Evolutionary conservation across 2,329 filamentous ascomycete species (phyloP).

Genomic region (Emericellopsis atlantica): DNA sequence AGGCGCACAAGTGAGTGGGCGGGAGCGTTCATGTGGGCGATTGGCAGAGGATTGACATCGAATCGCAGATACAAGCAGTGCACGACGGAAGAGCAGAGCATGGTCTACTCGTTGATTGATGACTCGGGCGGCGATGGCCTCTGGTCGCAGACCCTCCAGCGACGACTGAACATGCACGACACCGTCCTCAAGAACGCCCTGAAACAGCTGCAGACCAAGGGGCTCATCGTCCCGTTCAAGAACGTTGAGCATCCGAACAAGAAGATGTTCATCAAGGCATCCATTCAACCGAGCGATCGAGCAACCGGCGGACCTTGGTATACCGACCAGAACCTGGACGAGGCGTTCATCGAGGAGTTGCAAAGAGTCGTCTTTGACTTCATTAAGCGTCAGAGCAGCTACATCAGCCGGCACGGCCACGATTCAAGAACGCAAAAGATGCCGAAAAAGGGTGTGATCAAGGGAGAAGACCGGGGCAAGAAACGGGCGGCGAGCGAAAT

Average conservation of each 20-base stretch:
- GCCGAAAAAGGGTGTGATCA: conserved; percentile 43
- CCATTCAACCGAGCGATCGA: conserved; percentile 73
- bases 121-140: conserved; percentile 74
- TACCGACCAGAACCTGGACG: conserved; percentile 80
- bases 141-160: conserved; percentile 80
- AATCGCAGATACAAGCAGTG: conserved; percentile 42
- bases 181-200: conserved; percentile 69
- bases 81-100: conserved; percentile 59
- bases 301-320: conserved; percentile 94
- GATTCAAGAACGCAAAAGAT: conserved; percentile 20
- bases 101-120: conserved; percentile 86
- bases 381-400: conserved; percentile 61
- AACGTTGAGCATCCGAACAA: conserved; percentile 82
- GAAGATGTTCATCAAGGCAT: conserved; percentile 91
- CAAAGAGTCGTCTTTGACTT: conserved; percentile 61
- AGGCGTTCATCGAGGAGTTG: conserved; percentile 72
- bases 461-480: conserved; percentile 30
- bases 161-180: conserved; percentile 71
- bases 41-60: conserved; percentile 2
- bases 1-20: conserved; percentile 44
- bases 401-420: conserved; percentile 27
- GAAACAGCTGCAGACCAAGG: conserved; percentile 71
- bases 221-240: conserved; percentile 79
- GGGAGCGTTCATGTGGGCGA: neutral
- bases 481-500: conserved; percentile 36